These are phyloP conservation scores for Wickerhamomyces sp. DNA, from an alignment of 1,139 yeast species.

Conservation along the genomic window DNA sequence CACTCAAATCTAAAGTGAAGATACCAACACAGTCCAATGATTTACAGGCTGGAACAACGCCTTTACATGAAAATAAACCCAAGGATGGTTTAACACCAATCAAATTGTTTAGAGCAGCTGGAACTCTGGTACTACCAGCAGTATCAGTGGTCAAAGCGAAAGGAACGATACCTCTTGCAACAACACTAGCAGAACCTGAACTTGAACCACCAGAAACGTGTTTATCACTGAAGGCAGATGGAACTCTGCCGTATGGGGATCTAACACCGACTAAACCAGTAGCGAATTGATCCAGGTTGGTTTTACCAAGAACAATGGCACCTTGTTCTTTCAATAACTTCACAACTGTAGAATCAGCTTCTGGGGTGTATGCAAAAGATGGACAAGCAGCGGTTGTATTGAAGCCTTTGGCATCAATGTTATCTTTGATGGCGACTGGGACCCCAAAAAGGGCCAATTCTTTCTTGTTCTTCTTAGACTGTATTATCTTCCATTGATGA, in stretches of 20 bases:
- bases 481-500: conserved; percentile 78
- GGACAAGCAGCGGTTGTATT: conserved; percentile 96
- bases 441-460: conserved; percentile 62
- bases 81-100: conserved; percentile 90
- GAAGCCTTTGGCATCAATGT: conserved; percentile 80
- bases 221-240: conserved; percentile 65
- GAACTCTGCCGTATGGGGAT: conserved; percentile 88
- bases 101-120: conserved; percentile 91
- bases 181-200: conserved; percentile 92
- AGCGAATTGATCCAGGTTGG: conserved; percentile 93
- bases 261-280: conserved; percentile 95
- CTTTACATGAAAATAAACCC: conserved; percentile 78
- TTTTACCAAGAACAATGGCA: conserved; percentile 87
- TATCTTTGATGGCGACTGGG: conserved; percentile 91
- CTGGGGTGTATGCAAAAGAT: conserved; percentile 62
- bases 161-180: conserved; percentile 85
- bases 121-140: conserved; percentile 98
- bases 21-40: conserved; percentile 90
- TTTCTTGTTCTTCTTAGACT: conserved; percentile 51
- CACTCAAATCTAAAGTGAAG: conserved; percentile 69
- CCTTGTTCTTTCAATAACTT: conserved; percentile 69
- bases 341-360: conserved; percentile 71
- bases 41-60: conserved; percentile 97
- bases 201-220: conserved; percentile 94
- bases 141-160: conserved; percentile 92